Evolutionary conservation across 371 early-diverging fungal species (phyloP).

Genomic region (Mortierella sp.): DNA sequence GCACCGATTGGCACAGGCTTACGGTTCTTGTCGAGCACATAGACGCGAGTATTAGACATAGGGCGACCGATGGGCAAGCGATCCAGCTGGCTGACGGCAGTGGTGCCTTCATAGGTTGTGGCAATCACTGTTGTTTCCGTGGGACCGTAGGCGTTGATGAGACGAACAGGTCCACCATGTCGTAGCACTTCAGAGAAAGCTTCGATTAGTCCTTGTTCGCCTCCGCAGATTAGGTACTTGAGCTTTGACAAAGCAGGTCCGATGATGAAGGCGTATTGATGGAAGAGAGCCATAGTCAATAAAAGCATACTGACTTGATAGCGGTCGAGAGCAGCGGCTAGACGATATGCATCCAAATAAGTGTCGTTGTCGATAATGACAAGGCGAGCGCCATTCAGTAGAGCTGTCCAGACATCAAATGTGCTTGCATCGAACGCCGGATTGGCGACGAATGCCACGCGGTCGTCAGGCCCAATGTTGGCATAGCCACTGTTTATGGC

Average conservation of each 20-base stretch:
- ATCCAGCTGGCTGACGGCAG: neutral
- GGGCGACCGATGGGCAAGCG: conserved; percentile 10
- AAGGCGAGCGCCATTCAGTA: neutral
- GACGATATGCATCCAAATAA: neutral
- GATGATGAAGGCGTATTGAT: conserved; percentile 1
- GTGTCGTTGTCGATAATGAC: neutral
- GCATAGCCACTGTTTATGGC: conserved; percentile 2
- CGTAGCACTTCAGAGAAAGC: neutral
- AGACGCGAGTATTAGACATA: neutral
- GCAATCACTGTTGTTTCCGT: conserved; percentile 26
- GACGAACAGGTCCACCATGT: neutral
- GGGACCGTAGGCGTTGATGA: conserved; percentile 43
- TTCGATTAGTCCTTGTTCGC: conserved; percentile 5
- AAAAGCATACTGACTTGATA: neutral
- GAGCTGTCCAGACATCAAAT: conserved; percentile 3
- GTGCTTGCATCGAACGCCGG: neutral
- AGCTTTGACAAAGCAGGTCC: neutral
- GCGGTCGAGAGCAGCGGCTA: neutral
- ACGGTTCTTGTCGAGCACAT: conserved; percentile 13
- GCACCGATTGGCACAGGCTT: conserved; percentile 7
- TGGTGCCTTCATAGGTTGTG: neutral
- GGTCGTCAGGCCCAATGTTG: neutral
- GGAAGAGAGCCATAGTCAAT: neutral
- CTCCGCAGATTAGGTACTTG: neutral
- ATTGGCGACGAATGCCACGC: neutral